phyloP scores from a whole-genome alignment of 305 asterid species.

The Fraxinus sp. region DNA sequence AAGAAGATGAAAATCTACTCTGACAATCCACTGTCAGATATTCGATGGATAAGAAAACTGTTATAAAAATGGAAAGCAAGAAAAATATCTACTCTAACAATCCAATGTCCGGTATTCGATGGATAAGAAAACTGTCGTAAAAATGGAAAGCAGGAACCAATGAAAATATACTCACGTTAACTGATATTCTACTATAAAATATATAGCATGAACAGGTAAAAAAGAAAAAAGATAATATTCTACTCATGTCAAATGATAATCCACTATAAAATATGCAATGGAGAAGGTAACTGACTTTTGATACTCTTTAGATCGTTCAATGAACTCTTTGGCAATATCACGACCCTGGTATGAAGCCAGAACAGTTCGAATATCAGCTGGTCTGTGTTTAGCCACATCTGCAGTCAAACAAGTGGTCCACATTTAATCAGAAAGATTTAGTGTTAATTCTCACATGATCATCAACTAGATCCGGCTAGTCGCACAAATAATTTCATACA shows the following conservation, averaged over 20 bases:
- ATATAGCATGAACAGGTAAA: neutral
- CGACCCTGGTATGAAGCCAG: constrained; percentile 81
- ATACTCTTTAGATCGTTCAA: constrained; percentile 75
- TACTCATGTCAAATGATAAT: neutral
- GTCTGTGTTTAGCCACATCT: constrained; percentile 82
- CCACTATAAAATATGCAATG: neutral
- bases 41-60: neutral
- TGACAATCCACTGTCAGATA: neutral
- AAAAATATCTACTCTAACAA: neutral
- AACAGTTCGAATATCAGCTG: constrained; percentile 79
- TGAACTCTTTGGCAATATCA: constrained; percentile 84
- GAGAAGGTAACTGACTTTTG: constrained; percentile 45
- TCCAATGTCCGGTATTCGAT: neutral
- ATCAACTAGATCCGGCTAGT: constrained; percentile 6
- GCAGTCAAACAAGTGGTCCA: constrained; percentile 31
- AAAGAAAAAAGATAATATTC: neutral
- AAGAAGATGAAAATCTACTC: neutral
- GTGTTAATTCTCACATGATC: constrained; percentile 2
- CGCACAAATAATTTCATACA: neutral
- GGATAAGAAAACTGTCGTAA: neutral
- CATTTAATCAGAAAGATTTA: constrained; percentile 7
- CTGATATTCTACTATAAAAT: neutral
- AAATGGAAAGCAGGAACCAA: neutral
- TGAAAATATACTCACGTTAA: neutral
- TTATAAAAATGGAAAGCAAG: neutral